Evolutionary conservation across 139 green algal genomes (phyloP).

Genomic region (Picochlorum sp.): DNA sequence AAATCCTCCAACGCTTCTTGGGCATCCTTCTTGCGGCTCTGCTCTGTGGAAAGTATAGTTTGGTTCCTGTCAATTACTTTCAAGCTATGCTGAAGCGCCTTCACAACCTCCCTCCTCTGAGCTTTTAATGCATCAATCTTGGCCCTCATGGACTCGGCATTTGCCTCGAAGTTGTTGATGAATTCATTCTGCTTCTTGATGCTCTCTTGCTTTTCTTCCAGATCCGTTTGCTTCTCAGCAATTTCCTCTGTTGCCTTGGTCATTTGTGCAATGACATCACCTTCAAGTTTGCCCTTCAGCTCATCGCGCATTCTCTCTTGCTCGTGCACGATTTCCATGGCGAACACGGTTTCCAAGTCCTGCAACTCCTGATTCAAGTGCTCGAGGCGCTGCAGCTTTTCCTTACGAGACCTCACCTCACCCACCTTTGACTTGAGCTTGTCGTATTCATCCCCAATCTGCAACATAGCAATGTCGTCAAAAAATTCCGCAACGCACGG

Average conservation of each 20-base stretch:
- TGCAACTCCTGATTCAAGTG: constrained; percentile 1
- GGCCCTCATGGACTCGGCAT: too few species aligned
- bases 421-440: background rate
- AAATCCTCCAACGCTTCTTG: too few species aligned
- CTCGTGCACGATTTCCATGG: background rate
- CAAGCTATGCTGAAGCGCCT: too few species aligned
- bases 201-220: background rate
- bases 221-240: background rate
- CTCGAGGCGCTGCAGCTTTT: constrained; percentile 2
- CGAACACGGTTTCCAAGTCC: background rate
- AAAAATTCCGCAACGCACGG: too few species aligned
- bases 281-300: background rate
- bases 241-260: background rate
- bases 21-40: too few species aligned
- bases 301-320: background rate
- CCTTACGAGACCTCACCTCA: background rate
- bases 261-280: background rate
- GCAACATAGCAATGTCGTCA: background rate
- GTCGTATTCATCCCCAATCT: background rate
- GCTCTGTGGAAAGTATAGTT: too few species aligned
- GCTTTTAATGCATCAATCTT: too few species aligned
- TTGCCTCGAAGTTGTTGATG: background rate
- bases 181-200: background rate
- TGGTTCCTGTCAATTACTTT: too few species aligned
- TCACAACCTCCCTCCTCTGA: too few species aligned